These are phyloP conservation scores for Citrus glauca DNA, from an alignment of 345 rosid genomes.

Conservation along the genomic window DNA sequence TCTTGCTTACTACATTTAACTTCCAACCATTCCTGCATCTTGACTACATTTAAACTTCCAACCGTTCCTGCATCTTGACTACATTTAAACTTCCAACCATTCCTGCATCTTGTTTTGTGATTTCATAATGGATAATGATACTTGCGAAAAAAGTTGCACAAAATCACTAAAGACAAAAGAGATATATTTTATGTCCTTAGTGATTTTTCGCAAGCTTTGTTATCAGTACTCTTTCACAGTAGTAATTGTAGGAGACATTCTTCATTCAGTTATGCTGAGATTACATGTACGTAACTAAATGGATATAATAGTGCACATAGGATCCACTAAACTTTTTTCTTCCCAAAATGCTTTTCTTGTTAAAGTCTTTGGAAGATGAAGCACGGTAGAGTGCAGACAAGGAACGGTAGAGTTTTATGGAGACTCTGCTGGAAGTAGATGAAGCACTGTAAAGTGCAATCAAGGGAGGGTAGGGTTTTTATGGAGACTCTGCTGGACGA, in stretches of 20 bases:
- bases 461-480: background rate
- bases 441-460: background rate
- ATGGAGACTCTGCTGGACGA: background rate
- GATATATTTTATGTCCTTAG: no score
- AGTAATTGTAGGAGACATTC: background rate
- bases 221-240: background rate
- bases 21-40: background rate
- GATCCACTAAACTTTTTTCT: background rate
- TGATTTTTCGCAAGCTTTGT: no score
- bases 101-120: background rate
- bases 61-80: background rate
- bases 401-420: no score
- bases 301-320: background rate
- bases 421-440: background rate
- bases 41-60: background rate
- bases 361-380: background rate
- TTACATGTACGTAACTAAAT: background rate
- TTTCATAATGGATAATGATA: background rate
- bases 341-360: background rate
- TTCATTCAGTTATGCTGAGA: background rate
- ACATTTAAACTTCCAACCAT: background rate
- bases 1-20: background rate
- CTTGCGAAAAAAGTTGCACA: no score
- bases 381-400: background rate
- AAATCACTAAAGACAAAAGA: no score